Conservation (phyloP, 2,329 filamentous ascomycete genomes). For the Trichothecium sympodiale region DNA sequence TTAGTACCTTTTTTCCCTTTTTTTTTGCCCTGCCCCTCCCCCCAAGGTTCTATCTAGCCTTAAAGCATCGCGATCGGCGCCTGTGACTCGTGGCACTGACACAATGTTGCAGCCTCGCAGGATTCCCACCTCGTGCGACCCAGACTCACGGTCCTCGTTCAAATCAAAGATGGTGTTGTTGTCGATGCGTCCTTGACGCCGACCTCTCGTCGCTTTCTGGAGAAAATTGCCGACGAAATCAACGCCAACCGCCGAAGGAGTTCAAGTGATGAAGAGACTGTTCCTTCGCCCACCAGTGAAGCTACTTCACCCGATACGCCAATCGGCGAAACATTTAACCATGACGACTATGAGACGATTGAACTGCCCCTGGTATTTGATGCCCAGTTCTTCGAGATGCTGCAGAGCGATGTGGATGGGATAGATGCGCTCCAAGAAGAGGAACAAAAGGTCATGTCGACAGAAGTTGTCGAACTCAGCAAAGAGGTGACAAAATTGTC, state of each 20-base stretch:
- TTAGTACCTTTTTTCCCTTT: constrained; percentile 12
- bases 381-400: constrained; percentile 65
- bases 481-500: constrained; percentile 53
- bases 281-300: not conserved
- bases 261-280: not conserved
- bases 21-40: not conserved
- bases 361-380: constrained; percentile 71
- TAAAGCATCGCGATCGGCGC: too few species aligned
- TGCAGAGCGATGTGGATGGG: constrained; percentile 59
- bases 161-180: constrained; percentile 53
- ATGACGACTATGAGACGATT: constrained; percentile 28
- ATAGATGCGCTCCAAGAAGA: constrained; percentile 57
- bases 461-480: constrained; percentile 54
- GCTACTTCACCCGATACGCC: not conserved
- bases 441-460: constrained; percentile 53
- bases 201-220: constrained; percentile 51
- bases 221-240: constrained; percentile 43
- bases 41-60: too few species aligned
- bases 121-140: constrained; percentile 45
- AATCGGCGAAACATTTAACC: not conserved
- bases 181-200: constrained; percentile 58
- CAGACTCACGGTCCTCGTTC: constrained; percentile 58
- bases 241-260: constrained; percentile 3
- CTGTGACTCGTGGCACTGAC: too few species aligned
- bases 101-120: constrained; percentile 18